Evolutionary conservation across 352 stramenopile genomes (phyloP), one percentile per base, ranked within the genome.

Genomic region (Phytopythium boreale): DNA sequence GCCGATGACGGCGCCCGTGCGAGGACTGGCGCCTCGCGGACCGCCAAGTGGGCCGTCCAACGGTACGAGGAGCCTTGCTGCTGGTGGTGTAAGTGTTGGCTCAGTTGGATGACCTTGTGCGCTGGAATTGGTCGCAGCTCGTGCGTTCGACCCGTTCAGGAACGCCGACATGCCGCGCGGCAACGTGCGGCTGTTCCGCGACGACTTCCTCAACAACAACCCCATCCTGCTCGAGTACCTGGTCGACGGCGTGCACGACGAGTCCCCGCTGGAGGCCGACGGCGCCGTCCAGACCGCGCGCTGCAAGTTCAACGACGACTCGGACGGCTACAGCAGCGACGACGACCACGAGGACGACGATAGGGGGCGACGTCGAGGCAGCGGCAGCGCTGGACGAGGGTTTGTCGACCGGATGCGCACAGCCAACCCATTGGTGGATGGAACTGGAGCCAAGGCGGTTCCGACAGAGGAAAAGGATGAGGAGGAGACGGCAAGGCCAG

Each of bases 191-290:
- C 71, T 95, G 44, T 95, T 95, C 57, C 86, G 84, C 19, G 86
- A 95, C 63, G 84, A 95, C 44, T 95, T 91, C 41, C 67, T 95
- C 55, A 95, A 95, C 62, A 95, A 88, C 63, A 77, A 92, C 55
- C 74, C 86, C 1, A 95, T 95, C 52, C 44, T 95, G 55, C 69
- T 95, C 34, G 86, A 93, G 64, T 95, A 95, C 67, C 72, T 95
- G 44, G 82, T 75, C 11, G 68, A 89, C 39, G 76, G 80, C 39
- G 62, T 71, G 36, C 68, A 77, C 0, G 43, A 63, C 44, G 49
- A 56, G 1, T 58, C 68, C 22, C 15, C 51, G 17, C 26, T 69
- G 37, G 64, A 70, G 19, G 26, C 57, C 8, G 49, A 66, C 14
- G 52, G 61, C 15, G 61, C 63, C 2, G 51, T 70, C 0, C 22